phyloP scores from a whole-genome alignment of 495 filamentous ascomycete species.

The Xanthoparmelia taractica region DNA sequence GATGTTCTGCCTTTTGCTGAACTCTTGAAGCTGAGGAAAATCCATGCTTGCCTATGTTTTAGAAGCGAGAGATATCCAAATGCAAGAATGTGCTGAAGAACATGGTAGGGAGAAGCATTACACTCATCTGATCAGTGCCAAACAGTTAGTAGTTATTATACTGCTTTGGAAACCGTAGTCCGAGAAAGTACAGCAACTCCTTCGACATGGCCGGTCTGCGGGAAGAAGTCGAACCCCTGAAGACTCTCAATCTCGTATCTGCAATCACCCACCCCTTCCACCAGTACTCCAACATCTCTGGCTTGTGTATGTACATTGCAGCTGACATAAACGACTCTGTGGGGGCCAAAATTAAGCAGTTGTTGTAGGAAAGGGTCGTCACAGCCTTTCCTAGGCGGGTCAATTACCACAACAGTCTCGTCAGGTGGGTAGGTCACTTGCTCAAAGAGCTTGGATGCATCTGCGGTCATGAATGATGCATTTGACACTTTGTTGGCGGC shows the following conservation, averaged over 20 bases:
- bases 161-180: not conserved
- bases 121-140: not conserved
- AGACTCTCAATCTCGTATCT: constrained; percentile 87
- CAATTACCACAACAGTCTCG: constrained; percentile 83
- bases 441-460: constrained; percentile 75
- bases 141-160: not conserved
- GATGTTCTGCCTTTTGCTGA: not conserved
- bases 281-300: constrained; percentile 77
- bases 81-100: not conserved
- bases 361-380: constrained; percentile 77
- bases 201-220: constrained; percentile 95
- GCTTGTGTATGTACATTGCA: constrained; percentile 99
- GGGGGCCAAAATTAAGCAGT: constrained; percentile 65
- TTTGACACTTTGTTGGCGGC: constrained; percentile 60
- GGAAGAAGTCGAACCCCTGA: constrained; percentile 94
- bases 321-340: constrained; percentile 81
- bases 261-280: constrained; percentile 46
- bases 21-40: not conserved
- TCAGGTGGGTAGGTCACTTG: constrained; percentile 59
- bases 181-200: constrained; percentile 70
- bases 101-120: not conserved
- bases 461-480: constrained; percentile 74
- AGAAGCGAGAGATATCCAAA: not conserved
- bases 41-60: too few species aligned
- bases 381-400: constrained; percentile 92